Evolutionary conservation across 257 asterid species (phyloP), one percentile per base, ranked within the genome.

Genomic region (Phtheirospermum japonicum): DNA sequence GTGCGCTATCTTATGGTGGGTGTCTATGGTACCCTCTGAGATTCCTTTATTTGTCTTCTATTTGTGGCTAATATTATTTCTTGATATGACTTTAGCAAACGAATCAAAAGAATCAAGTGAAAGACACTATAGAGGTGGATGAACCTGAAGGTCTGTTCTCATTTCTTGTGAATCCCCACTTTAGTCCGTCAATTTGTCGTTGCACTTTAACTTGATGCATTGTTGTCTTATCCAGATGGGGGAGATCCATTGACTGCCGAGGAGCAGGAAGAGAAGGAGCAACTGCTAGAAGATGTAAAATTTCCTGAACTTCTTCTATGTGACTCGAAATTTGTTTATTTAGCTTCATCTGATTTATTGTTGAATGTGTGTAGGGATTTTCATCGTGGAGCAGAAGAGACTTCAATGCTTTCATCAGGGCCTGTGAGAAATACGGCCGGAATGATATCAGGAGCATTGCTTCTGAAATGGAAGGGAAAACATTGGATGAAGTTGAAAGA

Each of bases 351-450:
- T 58, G 67, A 52, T 57, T 23, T 12, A 32, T 70, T 73, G 71
- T 63, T 58, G 9, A 8, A 9, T 40, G 57, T 26, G 2, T 77
- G 54, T 60, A 93, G 99, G 99, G 99, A 39, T 93, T 93, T 71
- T 87, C 99, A 55, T 57, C 95, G n/a, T 93, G 97, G 97, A 93
- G 97, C 85, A 84, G 94, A 77, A 85, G 83, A 79, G 99, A 93
- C 77, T 93, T 93, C 81, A 89, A 81, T 69, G 64, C 94, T 63
- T 93, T 89, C 78, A 89, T 93, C 80, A 81, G 97, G 83, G 94
- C 99, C 46, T 89, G 97, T 73, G 99, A 93, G 73, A 93, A 93
- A 73, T 89, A 87, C 63, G 97, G 99, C 37, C 87, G 99, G 63
- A 76, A 79, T 72, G 97, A 93, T 68, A 80, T 89, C 14, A 78